Evolutionary conservation across 768 basidiomycete species (phyloP).

Genomic region (Psilocybe sp.): DNA sequence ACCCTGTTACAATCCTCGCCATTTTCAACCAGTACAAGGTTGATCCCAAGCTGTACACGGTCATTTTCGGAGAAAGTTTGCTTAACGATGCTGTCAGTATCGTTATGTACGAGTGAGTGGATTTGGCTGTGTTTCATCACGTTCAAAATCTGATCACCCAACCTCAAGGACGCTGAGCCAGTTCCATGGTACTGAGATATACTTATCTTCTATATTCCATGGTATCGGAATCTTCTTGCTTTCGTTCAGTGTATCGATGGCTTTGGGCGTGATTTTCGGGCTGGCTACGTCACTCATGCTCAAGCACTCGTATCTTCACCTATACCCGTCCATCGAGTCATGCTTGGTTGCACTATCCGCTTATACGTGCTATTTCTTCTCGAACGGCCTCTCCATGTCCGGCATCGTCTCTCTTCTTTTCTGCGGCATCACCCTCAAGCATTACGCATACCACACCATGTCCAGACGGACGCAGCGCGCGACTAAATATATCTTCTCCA

Average conservation of each 20-base stretch:
- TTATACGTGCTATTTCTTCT: conserved; percentile 98
- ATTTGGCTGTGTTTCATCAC: background rate
- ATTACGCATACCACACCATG: conserved; percentile 99
- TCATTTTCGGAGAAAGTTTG: conserved; percentile 97
- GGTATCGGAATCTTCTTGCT: conserved; percentile 97
- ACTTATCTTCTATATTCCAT: conserved; percentile 85
- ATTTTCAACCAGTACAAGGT: conserved; percentile 99
- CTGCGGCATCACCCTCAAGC: conserved; percentile 98
- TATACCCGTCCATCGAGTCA: conserved; percentile 94
- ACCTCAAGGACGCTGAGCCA: conserved; percentile 76
- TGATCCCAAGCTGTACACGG: conserved; percentile 94
- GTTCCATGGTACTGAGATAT: conserved; percentile 89
- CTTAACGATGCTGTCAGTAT: conserved; percentile 99
- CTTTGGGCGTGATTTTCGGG: conserved; percentile 88
- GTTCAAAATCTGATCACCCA: background rate
- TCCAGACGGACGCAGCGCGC: conserved; percentile 90
- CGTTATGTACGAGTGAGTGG: conserved; percentile 98
- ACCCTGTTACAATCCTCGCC: conserved; percentile 95
- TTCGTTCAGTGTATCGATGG: conserved; percentile 93
- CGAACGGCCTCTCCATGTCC: conserved; percentile 91
- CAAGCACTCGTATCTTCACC: conserved; percentile 87
- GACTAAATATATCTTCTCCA: conserved; percentile 93
- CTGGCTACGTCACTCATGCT: conserved; percentile 87
- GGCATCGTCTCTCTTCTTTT: conserved; percentile 97
- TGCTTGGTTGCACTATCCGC: conserved; percentile 93